Percentiles rank a stretch among this genome's conserved stretches.
phyloP scores from a whole-genome alignment of 1,284 basidiomycete species.

The Microbotryomycetes sp. region DNA sequence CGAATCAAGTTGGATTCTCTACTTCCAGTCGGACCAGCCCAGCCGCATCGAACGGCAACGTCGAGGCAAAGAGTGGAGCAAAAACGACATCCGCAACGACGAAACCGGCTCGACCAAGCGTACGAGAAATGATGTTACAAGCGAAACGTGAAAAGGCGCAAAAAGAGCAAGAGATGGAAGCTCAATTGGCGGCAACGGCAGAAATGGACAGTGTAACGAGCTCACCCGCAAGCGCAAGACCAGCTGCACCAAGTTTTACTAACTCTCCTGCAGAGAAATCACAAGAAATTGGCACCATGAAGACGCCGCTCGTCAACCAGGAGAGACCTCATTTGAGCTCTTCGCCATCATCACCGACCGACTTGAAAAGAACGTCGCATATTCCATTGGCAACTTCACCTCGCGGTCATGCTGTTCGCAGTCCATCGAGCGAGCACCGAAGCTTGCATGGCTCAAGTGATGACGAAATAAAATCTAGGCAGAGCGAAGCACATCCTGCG shows the following conservation, averaged over 20 bases:
- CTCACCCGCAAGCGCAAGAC: neutral
- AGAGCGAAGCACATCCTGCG: neutral
- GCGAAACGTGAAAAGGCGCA: conserved; percentile 48
- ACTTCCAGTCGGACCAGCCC: conserved; percentile 43
- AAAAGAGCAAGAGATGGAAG: conserved; percentile 75
- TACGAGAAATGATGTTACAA: conserved; percentile 23
- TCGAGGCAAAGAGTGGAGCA: neutral
- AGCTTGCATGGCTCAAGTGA: neutral
- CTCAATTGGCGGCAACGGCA: conserved; percentile 70
- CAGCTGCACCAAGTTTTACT: neutral
- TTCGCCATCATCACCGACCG: neutral
- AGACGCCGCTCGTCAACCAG: neutral
- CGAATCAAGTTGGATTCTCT: conserved; percentile 46
- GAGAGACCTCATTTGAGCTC: neutral
- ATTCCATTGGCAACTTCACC: neutral
- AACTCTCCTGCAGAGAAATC: too few species aligned
- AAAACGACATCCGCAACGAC: neutral
- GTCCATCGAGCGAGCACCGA: too few species aligned
- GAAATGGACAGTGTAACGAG: neutral
- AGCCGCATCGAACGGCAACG: conserved; percentile 9
- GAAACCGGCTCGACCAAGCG: conserved; percentile 3
- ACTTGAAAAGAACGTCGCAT: neutral
- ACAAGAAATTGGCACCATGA: too few species aligned
- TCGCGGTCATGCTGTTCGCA: too few species aligned
- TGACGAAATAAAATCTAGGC: neutral